A percentile compares a stretch with the other conserved stretches of the same genome.
Evolutionary conservation across 1,284 basidiomycete species (phyloP).

Genomic region (Sanghuangporus weigelae): DNA sequence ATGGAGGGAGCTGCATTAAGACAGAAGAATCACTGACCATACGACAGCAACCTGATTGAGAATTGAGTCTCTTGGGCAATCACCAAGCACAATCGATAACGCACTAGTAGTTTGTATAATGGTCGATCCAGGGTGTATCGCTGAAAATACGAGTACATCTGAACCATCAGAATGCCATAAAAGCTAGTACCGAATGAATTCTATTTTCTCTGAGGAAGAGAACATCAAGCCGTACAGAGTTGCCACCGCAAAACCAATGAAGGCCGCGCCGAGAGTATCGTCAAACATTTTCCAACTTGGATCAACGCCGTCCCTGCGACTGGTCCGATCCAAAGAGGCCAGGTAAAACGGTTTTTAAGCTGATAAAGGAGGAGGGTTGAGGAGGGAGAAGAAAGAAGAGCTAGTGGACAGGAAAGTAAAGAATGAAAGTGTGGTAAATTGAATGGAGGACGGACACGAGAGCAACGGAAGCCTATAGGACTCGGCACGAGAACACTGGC

Average conservation of each 20-base stretch:
- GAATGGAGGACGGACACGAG: not conserved
- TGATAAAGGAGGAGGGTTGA: not conserved
- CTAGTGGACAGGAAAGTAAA: not conserved
- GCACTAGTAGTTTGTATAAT: slow-evolving; percentile 51
- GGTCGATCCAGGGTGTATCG: slow-evolving; percentile 48
- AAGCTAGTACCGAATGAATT: slow-evolving; percentile 26
- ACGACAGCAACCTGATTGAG: slow-evolving; percentile 36
- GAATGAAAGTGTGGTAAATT: not conserved
- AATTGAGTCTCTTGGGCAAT: not conserved
- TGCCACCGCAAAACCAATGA: slow-evolving; percentile 53
- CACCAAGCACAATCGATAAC: slow-evolving; percentile 23
- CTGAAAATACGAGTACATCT: slow-evolving; percentile 49
- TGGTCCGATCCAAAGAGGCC: not conserved
- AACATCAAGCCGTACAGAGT: slow-evolving; percentile 28
- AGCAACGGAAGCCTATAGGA: not conserved
- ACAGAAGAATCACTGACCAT: slow-evolving; percentile 32
- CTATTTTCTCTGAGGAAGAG: not conserved
- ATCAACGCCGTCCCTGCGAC: not conserved
- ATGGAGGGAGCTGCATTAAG: not conserved
- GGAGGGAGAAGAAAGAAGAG: slow-evolving; percentile 1
- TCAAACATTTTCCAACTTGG: slow-evolving; percentile 22
- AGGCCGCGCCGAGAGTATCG: slow-evolving; percentile 54
- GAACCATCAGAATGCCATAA: slow-evolving; percentile 47
- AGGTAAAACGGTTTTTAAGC: not conserved
- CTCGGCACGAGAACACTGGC: not conserved